phyloP scores from a whole-genome alignment of 2,329 filamentous ascomycete genomes.

The Neonectria punicea region DNA sequence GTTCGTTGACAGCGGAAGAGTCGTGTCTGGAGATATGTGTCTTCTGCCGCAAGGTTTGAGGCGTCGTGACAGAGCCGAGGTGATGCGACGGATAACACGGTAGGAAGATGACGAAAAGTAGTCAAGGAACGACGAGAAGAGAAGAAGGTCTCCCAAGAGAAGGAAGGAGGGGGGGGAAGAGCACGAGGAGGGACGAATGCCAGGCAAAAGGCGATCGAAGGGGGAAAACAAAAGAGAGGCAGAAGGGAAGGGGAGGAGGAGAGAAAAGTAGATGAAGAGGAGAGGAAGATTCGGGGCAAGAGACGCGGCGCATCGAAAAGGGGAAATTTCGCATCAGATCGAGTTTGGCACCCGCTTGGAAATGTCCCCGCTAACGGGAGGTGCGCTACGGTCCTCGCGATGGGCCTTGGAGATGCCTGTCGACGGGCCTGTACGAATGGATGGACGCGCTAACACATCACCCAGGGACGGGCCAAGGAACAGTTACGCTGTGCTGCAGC shows the following conservation, averaged over 20 bases:
- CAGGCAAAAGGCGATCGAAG: constrained; percentile 36
- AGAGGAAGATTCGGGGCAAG: constrained; percentile 37
- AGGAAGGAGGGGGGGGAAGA: constrained; percentile 21
- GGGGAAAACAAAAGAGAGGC: constrained; percentile 41
- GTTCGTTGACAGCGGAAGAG: background rate
- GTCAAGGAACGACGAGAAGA: constrained; percentile 52
- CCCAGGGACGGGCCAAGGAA: constrained; percentile 13
- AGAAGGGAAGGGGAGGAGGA: constrained; percentile 45
- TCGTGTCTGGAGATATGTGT: constrained; percentile 8
- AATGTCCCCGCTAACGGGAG: constrained; percentile 16
- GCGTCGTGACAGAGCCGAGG: constrained; percentile 30
- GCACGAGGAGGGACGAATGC: constrained; percentile 27
- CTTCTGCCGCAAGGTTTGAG: constrained; percentile 6
- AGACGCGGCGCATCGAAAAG: constrained; percentile 47
- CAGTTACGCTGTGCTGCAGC: constrained; percentile 9
- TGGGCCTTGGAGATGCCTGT: background rate
- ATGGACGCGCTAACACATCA: constrained; percentile 12
- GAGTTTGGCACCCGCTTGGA: constrained; percentile 29
- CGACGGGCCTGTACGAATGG: background rate
- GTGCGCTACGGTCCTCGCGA: constrained; percentile 5
- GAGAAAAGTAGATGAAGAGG: constrained; percentile 31
- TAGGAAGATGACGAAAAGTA: constrained; percentile 32
- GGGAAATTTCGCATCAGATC: constrained; percentile 50
- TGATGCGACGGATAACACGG: constrained; percentile 43
- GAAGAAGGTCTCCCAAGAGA: constrained; percentile 43